A percentile compares a stretch with the other conserved stretches of the same genome.
Conservation (phyloP, 2,329 filamentous ascomycete species). For the Huntiella omanensis region DNA sequence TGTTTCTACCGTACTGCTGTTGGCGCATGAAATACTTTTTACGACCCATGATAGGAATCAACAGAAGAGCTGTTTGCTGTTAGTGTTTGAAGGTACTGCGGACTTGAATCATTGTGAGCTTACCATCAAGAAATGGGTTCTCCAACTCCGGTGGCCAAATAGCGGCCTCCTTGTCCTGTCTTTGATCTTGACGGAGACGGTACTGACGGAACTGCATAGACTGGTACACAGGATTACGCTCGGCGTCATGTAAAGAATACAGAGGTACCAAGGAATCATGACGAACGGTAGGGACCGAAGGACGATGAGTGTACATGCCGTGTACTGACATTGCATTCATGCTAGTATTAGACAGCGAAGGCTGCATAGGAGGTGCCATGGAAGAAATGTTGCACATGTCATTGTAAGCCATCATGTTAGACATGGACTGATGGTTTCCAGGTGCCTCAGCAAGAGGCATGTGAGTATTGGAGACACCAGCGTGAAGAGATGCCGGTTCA, state of each 20-base stretch:
- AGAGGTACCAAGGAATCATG: slow-evolving; percentile 8
- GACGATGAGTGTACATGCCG: slow-evolving; percentile 4
- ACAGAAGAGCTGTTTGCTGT: slow-evolving; percentile 32
- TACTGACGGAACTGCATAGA: slow-evolving; percentile 47
- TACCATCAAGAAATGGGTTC: slow-evolving; percentile 49
- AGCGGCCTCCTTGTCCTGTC: slow-evolving; percentile 34
- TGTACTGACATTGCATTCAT: slow-evolving; percentile 5
- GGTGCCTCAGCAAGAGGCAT: slow-evolving; percentile 14
- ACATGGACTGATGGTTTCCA: neutral
- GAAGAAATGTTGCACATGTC: slow-evolving; percentile 1
- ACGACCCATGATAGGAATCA: slow-evolving; percentile 47
- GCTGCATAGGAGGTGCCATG: slow-evolving; percentile 2
- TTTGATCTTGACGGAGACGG: slow-evolving; percentile 44
- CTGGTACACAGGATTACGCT: slow-evolving; percentile 39
- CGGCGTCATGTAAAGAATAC: slow-evolving; percentile 14
- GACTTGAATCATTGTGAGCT: slow-evolving; percentile 14
- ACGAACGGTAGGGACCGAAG: slow-evolving; percentile 2
- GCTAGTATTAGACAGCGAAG: neutral
- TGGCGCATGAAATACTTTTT: slow-evolving; percentile 47
- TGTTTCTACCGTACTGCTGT: slow-evolving; percentile 47
- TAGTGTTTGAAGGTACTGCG: neutral
- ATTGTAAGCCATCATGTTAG: slow-evolving; percentile 9
- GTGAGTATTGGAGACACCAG: slow-evolving; percentile 28
- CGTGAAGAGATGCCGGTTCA: slow-evolving; percentile 20
- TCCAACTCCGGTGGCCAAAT: slow-evolving; percentile 45